These are phyloP conservation scores for Boletus rufocinnamomeus DNA, from an alignment of 768 basidiomycete genomes.

Conservation along the genomic window DNA sequence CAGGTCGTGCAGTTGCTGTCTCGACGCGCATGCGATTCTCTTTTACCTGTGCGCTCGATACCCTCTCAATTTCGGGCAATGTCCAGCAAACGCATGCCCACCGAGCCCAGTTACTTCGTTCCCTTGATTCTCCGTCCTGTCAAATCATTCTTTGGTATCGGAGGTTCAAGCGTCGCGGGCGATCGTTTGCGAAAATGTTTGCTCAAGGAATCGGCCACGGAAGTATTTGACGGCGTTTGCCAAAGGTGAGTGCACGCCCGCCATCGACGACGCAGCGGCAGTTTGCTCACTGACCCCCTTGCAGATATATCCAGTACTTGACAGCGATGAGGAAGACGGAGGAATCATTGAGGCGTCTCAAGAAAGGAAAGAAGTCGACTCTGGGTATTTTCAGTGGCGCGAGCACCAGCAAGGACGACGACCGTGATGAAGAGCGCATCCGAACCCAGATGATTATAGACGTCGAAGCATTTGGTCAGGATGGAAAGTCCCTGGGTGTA, in stretches of 20 bases:
- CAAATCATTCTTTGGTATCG: slow-evolving; percentile 68
- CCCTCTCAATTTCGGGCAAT: slow-evolving; percentile 89
- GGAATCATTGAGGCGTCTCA: slow-evolving; percentile 81
- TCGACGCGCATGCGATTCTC: slow-evolving; percentile 80
- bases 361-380: slow-evolving; percentile 78
- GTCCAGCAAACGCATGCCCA: slow-evolving; percentile 69
- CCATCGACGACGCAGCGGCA: background rate
- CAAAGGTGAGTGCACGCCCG: slow-evolving; percentile 39
- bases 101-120: slow-evolving; percentile 87
- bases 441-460: slow-evolving; percentile 81
- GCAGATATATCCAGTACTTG: slow-evolving; percentile 79
- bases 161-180: slow-evolving; percentile 60
- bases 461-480: slow-evolving; percentile 79
- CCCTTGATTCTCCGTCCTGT: slow-evolving; percentile 78
- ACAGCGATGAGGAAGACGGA: slow-evolving; percentile 90
- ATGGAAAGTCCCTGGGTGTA: slow-evolving; percentile 71
- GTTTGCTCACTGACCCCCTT: background rate
- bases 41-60: slow-evolving; percentile 83
- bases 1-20: slow-evolving; percentile 73
- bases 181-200: slow-evolving; percentile 55
- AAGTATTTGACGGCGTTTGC: slow-evolving; percentile 71
- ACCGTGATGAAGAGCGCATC: slow-evolving; percentile 87
- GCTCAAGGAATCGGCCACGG: slow-evolving; percentile 51
- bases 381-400: slow-evolving; percentile 78
- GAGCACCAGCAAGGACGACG: slow-evolving; percentile 54